Base-by-base conservation (phyloP, 1,139 yeast genomes). In the Hyphopichia khmerensis region DNA sequence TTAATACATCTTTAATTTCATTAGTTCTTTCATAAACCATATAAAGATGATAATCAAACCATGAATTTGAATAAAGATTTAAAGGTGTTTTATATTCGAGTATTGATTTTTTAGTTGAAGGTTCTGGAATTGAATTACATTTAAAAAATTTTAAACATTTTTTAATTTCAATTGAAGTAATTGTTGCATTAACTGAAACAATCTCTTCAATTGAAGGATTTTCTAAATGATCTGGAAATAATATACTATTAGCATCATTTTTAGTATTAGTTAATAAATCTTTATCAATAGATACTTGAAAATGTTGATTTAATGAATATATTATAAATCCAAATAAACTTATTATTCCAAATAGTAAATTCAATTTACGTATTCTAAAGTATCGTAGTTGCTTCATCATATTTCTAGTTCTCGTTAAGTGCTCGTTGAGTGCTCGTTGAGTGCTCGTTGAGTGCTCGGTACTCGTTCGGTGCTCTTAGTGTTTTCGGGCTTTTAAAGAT, bases 11-110 rank as follows among this genome's bases (percentile, higher is more conserved):
- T 7, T 51, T 40, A n/a, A 54, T 45, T 15, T 41, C 43, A 9
- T 43, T 45, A 10, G 48, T 24, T 5, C 46, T 44, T 14, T 42
- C 46, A 18, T 47, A 42, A 35, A 49, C 48, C 14, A 50, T 39
- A 27, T 48, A 41, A 13, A 57, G 31, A 43, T 50, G 54, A 43
- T 54, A 50, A 39, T 52, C 48, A 29, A 41, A 45, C 40, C 37
- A n/a, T 33, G 47, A 15, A n/a, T 13, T 7, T 13, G 29, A 26
- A 19, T 33, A 39, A n/a, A 39, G 21, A 30, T 39, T 34, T 11
- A 39, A 29, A 9, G 41, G 41, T n/a, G 38, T 29, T 3, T 15
- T 13, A 29, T 39, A 39, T 26, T 26, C n/a, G 13, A 26, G 11
- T 7, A 11, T 26, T 26, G 29, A 26, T 26, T 26, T 26, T 11